Base-by-base conservation (phyloP, 768 basidiomycete genomes). In the Suillus subaureus region DNA sequence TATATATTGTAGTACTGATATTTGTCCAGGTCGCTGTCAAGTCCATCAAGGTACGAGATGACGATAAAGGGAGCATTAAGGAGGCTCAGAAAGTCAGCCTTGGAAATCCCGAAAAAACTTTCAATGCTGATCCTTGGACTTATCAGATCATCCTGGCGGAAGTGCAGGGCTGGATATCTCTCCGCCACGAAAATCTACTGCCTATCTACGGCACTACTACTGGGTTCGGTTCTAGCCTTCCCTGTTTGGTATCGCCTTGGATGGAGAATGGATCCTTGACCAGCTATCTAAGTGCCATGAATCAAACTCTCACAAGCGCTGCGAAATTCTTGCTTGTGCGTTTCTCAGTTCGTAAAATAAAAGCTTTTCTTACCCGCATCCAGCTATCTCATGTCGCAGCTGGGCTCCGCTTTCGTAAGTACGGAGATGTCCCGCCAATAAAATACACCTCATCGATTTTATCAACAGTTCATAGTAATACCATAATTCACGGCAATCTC, bases 241-340 rank as follows among this genome's bases (percentile, higher is more conserved):
- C 71, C 21, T 72, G 67, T 45, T 70, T 72, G 68, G 64, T 74
- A 6, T 74, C 64, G 28, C 72, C 72, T 6, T 70, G 72, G 70
- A 61, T 66, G 33, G 68, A 67, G 23, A 65, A 70, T 13, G 72
- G 70, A 13, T 64, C 58, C 40, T 49, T 73, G 49, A 67, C 51
- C 12, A 26, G 43, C 26, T 73, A 72, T 49, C 33, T 73, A 64
- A 68, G 35, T 23, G 31, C 15, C 47, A 18, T 7, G 62, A 55
- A 57, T 23, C 39, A 55, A 26, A 21, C 51, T 6, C 65, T 73
- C 7, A n/a, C 60, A 23, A 33, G 61, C 31, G 15, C 56, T 43
- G 55, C 66, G n/a, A 61, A 71, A 13, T 63, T 74, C 40, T 55
- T 31, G 21, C 52, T 74, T 18, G 73, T 74, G 69, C n/a, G 73